Base-by-base conservation (phyloP, 805 yeast species). In the Nakazawaea holstii region DNA sequence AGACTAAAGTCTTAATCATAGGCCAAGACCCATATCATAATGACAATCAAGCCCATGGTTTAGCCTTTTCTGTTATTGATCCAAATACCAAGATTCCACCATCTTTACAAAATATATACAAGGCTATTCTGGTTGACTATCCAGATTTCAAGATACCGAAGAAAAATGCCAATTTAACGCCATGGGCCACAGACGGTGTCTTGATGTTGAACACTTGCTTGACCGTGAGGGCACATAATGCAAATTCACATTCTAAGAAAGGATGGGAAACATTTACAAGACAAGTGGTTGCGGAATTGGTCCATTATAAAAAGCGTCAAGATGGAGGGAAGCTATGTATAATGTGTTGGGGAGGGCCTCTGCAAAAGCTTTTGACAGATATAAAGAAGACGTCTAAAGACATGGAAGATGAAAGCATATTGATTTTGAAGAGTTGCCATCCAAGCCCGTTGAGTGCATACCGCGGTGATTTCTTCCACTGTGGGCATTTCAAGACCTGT, bases 21-120 rank as follows among this genome's bases (percentile, higher is more conserved):
- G 99, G 99, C 1, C 99, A 94, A 63, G 99, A 94, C 62, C 99
- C 99, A 0, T 94, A 94, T 62, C 99, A 94, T 64, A 89, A 90
- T 62, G 65, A 66, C 56, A 86, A 87, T 61, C 99, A 94, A 64
- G 99, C 99, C 0, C 99, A 94, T 59, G 99, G 99, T 0, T 68
- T 94, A 28, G 98, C 99, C 3, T 94, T 94, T 56, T 86, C 95
- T 17, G 98, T 94, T 1, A 74, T 80, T 48, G 84, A 86, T 30
- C 95, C 96, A 1, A 71, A 77, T 0, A 82, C 89, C 0, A 79
- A 80, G 1, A 85, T 94, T 1, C 98, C 99, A 0, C 94, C 95
- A 1, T 89, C 97, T 1, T 69, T 94, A 49, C 72, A 78, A 42
- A 94, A 94, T 60, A 94, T 94, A 48, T 94, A 84, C 70, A 92